Base-by-base conservation (phyloP, 176 grass and related monocot genomes). In the Puccinellia tenuiflora region DNA sequence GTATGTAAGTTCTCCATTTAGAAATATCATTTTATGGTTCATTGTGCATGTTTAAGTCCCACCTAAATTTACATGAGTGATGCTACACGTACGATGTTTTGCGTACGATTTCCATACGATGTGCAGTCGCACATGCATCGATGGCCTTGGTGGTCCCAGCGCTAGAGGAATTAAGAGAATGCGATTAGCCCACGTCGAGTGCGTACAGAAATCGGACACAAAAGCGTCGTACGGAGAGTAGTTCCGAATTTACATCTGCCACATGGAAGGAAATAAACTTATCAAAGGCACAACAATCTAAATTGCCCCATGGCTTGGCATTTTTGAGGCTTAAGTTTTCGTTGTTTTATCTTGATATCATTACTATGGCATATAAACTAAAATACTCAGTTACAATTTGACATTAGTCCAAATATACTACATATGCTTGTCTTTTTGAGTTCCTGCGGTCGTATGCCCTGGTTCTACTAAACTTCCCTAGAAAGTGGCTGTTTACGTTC, bases 1-100 rank as follows among this genome's bases (percentile, higher is more conserved):
- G 96, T 98, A 98, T 98, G 96, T 95, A 95, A 93, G 96, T 93
- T 93, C 63, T 64, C 39, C 73, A 54, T 82, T 48, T 82, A 70
- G 43, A 63, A 56, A 47, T 84, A 31, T 71, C 31, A 87, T 63
- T 17, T 17, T 78, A 48, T 78, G 51, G 51, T 68, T 61, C 18
- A 25, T 86, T 75, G 79, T 35, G 37, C 21, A 64, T 13, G 2
- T 84, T 66, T 25, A 25, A 24, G 79, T 86, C 31, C 38, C 33
- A 76, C 39, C n/a, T n/a, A n/a, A n/a, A n/a, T n/a, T n/a, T n/a
- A n/a, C n/a, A n/a, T 39, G 5, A 39, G 5, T 39, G 38, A 39
- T 39, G 38, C 5, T 39, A 39, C 5, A 39, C 38, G n/a, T 8
- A 8, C 6, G 38, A 39, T 8, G 38, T 39, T 39, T 8, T 39